Evolutionary conservation across 2,329 filamentous ascomycete genomes (phyloP).

Genomic region (Phoma sp.): DNA sequence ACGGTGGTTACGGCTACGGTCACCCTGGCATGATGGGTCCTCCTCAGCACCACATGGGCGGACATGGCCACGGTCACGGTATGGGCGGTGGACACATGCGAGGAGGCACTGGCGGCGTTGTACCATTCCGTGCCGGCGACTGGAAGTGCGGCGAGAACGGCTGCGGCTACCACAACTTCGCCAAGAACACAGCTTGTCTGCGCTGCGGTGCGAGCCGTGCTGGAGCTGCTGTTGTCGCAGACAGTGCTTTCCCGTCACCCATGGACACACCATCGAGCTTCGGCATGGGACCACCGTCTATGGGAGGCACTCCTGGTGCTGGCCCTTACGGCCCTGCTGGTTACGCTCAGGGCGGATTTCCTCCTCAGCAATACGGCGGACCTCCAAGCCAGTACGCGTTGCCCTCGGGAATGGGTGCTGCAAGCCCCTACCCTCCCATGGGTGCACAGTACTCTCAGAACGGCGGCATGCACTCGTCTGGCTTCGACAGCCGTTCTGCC

Average conservation of each 20-base stretch:
- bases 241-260: conserved; percentile 86
- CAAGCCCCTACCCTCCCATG: conserved; percentile 80
- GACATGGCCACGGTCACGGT: conserved; percentile 56
- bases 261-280: conserved; percentile 88
- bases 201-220: conserved; percentile 95
- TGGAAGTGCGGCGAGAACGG: conserved; percentile 99
- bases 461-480: conserved; percentile 79
- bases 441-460: conserved; percentile 76
- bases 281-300: conserved; percentile 84
- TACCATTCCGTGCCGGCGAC: conserved; percentile 96
- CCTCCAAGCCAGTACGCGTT: conserved; percentile 89
- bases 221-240: conserved; percentile 90
- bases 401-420: conserved; percentile 82
- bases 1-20: conserved; percentile 53
- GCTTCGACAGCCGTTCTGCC: conserved; percentile 91
- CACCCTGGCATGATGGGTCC: conserved; percentile 67
- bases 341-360: conserved; percentile 68
- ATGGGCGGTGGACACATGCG: conserved; percentile 61
- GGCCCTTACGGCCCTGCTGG: conserved; percentile 75
- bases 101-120: conserved; percentile 82
- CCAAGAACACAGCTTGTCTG: conserved; percentile 97
- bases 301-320: conserved; percentile 72
- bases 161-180: conserved; percentile 98
- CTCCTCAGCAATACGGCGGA: conserved; percentile 81
- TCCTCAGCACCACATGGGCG: conserved; percentile 72